Base-by-base conservation (phyloP, 495 filamentous ascomycete genomes). In the Penicillium robsamsonii region DNA sequence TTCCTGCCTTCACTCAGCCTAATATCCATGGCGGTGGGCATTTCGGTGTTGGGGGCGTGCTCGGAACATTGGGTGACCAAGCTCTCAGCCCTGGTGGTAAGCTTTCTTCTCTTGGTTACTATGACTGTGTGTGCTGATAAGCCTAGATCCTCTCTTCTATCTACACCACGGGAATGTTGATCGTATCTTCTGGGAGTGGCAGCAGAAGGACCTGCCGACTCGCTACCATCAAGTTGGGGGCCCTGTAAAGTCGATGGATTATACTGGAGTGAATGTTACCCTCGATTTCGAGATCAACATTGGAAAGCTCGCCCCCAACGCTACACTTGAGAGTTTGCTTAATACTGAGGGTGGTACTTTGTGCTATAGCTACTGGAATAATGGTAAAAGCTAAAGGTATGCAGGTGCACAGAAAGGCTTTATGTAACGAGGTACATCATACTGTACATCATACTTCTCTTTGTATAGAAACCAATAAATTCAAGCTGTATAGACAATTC, bases 121-220 rank as follows among this genome's bases (percentile, higher is more conserved):
- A 35, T 35, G 12, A 15, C 33, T 4, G 12, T 15, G 12, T 35
- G 15, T 12, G 38, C 44, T 25, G 42, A 50, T 5, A 46, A 10
- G 18, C 18, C 38, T 30, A 61, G 80, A 84, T 61, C 81, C 80
- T 1, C 59, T 83, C 7, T 82, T 82, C 65, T 83, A 75, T 53
- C 73, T 83, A 40, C 81, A 83, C 58, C 79, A 82, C 55, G 70
- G 70, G 13, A 69, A 81, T 31, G 61, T 83, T 0, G 81, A 83
- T 59, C 72, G 80, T 1, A 48, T 83, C 6, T 80, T 79, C 73
- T 83, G 79, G 79, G 62, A 74, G 40, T 84, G 81, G 82, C 79
- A 83, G 61, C 72, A 79, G 60, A 61, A 73, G 30, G 66, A 77
- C 58, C 64, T 60, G 10, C 46, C 42, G 2, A 24, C 38, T n/a